Conservation (phyloP, 805 yeast genomes). For the Candida stauntonica region DNA sequence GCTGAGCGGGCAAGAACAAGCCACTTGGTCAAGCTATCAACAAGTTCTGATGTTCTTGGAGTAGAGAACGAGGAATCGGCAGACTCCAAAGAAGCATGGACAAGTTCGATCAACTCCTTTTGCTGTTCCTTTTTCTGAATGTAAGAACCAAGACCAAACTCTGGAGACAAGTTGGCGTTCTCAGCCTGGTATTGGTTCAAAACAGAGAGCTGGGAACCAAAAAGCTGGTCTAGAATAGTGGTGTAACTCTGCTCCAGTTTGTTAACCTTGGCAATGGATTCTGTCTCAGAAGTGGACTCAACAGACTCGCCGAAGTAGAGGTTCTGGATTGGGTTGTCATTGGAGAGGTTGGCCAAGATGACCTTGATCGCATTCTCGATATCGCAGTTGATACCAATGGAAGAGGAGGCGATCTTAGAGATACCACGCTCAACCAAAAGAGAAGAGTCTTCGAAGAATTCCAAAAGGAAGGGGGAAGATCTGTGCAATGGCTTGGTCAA, state of each 20-base stretch:
- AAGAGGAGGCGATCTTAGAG: slow-evolving; percentile 51
- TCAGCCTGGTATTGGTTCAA: slow-evolving; percentile 53
- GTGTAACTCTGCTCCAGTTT: slow-evolving; percentile 71
- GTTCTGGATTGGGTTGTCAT: slow-evolving; percentile 56
- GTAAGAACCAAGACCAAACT: slow-evolving; percentile 80
- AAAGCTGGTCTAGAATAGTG: slow-evolving; percentile 68
- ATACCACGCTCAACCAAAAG: slow-evolving; percentile 42
- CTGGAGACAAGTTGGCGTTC: slow-evolving; percentile 57
- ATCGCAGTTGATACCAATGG: slow-evolving; percentile 32
- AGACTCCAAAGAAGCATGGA: slow-evolving; percentile 27
- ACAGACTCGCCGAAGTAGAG: slow-evolving; percentile 48
- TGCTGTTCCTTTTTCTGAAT: slow-evolving; percentile 53
- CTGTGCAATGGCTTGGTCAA: slow-evolving; percentile 31
- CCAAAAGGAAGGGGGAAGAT: slow-evolving; percentile 74
- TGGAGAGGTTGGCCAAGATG: slow-evolving; percentile 47
- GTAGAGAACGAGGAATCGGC: slow-evolving; percentile 34
- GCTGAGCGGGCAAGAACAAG: slow-evolving; percentile 44
- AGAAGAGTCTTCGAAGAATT: slow-evolving; percentile 59
- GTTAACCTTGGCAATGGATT: slow-evolving; percentile 39
- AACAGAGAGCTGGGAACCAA: slow-evolving; percentile 48
- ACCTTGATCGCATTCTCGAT: slow-evolving; percentile 23
- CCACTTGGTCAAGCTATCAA: slow-evolving; percentile 67
- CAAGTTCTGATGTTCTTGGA: slow-evolving; percentile 42
- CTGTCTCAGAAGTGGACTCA: slow-evolving; percentile 10
- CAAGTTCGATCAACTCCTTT: slow-evolving; percentile 25